Evolutionary conservation across 2,329 filamentous ascomycete genomes (phyloP), one percentile per base, ranked within the genome.

Genomic region (Septoria petroselini): DNA sequence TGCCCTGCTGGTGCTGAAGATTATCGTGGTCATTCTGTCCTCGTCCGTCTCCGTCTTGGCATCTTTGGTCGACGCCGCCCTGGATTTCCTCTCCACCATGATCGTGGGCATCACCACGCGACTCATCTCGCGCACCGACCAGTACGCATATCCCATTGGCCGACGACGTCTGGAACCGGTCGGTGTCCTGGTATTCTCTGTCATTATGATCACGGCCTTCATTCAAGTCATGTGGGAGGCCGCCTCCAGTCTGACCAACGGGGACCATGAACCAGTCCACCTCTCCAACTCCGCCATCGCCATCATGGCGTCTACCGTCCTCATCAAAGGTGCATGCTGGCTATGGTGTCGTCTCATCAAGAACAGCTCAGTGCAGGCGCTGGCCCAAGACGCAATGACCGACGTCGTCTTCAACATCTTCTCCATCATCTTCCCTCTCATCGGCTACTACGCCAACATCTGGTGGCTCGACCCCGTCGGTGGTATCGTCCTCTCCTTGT

Each of bases 361-460:
- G 59, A 95, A 94, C 67, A 90, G 86, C 2, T 88, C 84, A 54
- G 89, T 95, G 3, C 88, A 91, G 65, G 88, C 89, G 1, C 73
- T 95, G 58, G 81, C 81, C 0, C 80, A 84, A 59, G 81, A 84
- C 56, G 81, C 81, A 9, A 75, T 81, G 69, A 77, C 87, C 0
- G 87, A 95, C 63, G 86, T 95, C 21, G 83, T 95, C 25, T 95
- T 95, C 78, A 95, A 95, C 70, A 82, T 81, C 1, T 91, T 93
- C 62, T 90, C 86, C 57, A 93, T 95, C 63, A 77, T 93, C 18
- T 95, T 95, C 65, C 90, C 90, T 1, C 80, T 94, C n/a, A 76
- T 88, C 47, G 88, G 88, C 18, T 91, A 80, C 71, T 91, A 86
- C 61, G 77, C 79, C n/a, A 73, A 76, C 11, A 76, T 91, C 48